phyloP scores from a whole-genome alignment of 129 eudicot genomes.

The Flaveria linearis region DNA sequence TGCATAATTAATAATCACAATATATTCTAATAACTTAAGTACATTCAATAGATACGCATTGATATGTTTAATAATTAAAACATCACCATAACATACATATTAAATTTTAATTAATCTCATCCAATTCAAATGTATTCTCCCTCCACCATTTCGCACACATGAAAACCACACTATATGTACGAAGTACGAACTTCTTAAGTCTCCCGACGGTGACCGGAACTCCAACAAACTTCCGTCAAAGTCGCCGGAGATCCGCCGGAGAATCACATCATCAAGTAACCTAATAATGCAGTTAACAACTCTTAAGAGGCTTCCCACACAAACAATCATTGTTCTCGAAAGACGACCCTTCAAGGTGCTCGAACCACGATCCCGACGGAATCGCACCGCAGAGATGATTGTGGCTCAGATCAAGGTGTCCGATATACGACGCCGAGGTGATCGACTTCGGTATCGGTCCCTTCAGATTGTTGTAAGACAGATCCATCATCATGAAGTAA shows the following conservation, averaged over 20 bases:
- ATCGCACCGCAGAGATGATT: conserved; percentile 82
- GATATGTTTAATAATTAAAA: background rate
- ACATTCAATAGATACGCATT: conserved; percentile 13
- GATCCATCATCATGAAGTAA: conserved; percentile 72
- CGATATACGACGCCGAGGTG: conserved; percentile 58
- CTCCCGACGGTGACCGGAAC: background rate
- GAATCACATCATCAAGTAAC: conserved; percentile 6
- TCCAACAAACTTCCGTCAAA: conserved; percentile 22
- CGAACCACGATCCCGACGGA: conserved; percentile 68
- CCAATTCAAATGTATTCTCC: conserved; percentile 25
- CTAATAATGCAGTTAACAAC: conserved; percentile 35
- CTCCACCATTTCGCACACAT: conserved; percentile 9
- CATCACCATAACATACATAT: conserved; percentile 6
- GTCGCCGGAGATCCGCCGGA: background rate
- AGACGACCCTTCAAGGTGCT: conserved; percentile 80
- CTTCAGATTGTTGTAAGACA: conserved; percentile 59
- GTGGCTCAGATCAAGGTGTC: conserved; percentile 84
- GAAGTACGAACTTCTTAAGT: conserved; percentile 7
- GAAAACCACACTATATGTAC: conserved; percentile 18
- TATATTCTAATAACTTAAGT: background rate
- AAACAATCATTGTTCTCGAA: conserved; percentile 66
- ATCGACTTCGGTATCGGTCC: conserved; percentile 79
- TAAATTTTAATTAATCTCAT: background rate
- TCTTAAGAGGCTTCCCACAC: conserved; percentile 73
- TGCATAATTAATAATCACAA: conserved; percentile 15